Conservation (phyloP, 805 yeast species). For the Ogataea parapolymorpha region DNA sequence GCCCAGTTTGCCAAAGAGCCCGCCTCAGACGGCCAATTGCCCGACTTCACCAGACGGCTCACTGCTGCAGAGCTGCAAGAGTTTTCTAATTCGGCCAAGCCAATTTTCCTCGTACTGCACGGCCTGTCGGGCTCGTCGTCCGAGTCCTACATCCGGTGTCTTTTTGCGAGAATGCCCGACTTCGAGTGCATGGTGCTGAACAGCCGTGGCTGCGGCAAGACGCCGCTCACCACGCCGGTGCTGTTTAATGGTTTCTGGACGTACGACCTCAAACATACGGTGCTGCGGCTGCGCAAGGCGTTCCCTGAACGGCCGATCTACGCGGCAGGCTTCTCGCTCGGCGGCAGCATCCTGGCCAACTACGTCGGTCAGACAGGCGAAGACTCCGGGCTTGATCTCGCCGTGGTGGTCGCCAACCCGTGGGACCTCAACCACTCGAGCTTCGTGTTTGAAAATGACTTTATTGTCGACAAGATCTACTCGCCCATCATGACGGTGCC, state of each 20-base stretch:
- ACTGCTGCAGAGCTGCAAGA: slow-evolving; percentile 41
- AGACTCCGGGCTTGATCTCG: slow-evolving; percentile 46
- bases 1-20: slow-evolving; percentile 32
- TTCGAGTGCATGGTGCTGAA: slow-evolving; percentile 72
- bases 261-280: slow-evolving; percentile 58
- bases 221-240: slow-evolving; percentile 63
- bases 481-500: slow-evolving; percentile 50
- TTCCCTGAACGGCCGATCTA: slow-evolving; percentile 65
- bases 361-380: slow-evolving; percentile 65
- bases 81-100: slow-evolving; percentile 36
- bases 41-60: slow-evolving; percentile 53
- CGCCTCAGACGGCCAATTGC: slow-evolving; percentile 27
- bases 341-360: slow-evolving; percentile 69
- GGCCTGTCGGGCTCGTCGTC: slow-evolving; percentile 88
- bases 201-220: slow-evolving; percentile 72
- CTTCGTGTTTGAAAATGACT: slow-evolving; percentile 38
- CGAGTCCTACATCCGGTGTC: slow-evolving; percentile 67
- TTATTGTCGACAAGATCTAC: slow-evolving; percentile 45
- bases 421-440: slow-evolving; percentile 67
- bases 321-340: slow-evolving; percentile 78
- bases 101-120: slow-evolving; percentile 64
- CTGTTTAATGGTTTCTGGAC: slow-evolving; percentile 72
- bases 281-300: slow-evolving; percentile 44
- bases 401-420: slow-evolving; percentile 61
- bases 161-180: slow-evolving; percentile 38